Percentiles rank a stretch among this genome's conserved stretches.
These are phyloP conservation scores for Tulasnella sp. DNA, from an alignment of 768 basidiomycete species.

Conservation along the genomic window DNA sequence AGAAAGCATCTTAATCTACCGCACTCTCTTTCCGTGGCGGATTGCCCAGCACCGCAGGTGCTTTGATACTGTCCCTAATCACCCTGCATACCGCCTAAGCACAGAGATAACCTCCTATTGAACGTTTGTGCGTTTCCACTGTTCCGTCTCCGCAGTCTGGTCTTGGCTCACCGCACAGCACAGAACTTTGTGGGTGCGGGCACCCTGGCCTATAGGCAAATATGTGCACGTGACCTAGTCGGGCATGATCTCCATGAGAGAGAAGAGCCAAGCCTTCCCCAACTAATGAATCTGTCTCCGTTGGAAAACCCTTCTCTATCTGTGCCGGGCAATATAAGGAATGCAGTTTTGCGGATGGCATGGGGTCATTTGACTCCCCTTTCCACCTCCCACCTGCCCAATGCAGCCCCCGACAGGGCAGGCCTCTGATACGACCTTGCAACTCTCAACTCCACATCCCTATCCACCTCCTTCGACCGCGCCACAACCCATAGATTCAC, in stretches of 20 bases:
- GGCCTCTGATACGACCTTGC: background rate
- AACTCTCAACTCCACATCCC: background rate
- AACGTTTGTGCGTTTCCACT: too few species aligned
- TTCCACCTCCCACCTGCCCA: background rate
- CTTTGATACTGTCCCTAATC: background rate
- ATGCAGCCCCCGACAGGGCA: background rate
- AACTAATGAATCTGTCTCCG: background rate
- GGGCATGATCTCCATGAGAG: background rate
- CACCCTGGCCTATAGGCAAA: background rate
- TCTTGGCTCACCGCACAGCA: too few species aligned
- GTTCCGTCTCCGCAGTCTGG: too few species aligned
- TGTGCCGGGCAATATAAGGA: background rate
- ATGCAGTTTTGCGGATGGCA: background rate
- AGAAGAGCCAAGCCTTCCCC: background rate
- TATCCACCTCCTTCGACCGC: background rate
- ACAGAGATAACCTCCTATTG: too few species aligned
- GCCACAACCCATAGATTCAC: background rate
- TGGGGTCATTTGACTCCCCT: background rate
- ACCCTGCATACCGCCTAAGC: background rate
- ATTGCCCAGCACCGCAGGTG: background rate
- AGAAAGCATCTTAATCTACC: background rate
- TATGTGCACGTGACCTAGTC: background rate
- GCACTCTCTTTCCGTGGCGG: background rate
- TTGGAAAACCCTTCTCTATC: background rate
- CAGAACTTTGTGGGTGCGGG: background rate